phyloP scores from a whole-genome alignment of 441 rosid genomes.

The Caryocar brasiliense region DNA sequence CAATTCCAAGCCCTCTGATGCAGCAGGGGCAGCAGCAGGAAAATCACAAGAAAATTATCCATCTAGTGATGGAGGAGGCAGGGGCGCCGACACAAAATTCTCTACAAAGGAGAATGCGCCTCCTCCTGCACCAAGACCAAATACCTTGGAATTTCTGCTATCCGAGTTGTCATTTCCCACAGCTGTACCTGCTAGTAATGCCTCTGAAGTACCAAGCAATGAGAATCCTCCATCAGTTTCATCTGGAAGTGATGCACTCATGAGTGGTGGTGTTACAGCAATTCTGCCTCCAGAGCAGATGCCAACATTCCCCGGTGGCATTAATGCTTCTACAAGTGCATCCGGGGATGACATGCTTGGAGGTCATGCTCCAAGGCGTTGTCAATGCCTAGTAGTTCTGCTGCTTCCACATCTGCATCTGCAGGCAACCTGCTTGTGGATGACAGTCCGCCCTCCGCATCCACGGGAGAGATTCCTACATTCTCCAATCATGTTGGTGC shows the following conservation, averaged over 20 bases:
- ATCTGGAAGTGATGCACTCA: background rate
- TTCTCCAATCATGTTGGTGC: background rate
- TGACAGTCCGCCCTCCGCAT: conserved; percentile 1
- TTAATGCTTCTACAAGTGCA: conserved; percentile 10
- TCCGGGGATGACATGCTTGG: conserved; percentile 2
- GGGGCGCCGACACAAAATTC: conserved; percentile 19
- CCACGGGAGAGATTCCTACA: conserved; percentile 1
- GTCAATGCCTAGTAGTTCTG: background rate
- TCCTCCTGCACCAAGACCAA: conserved; percentile 24
- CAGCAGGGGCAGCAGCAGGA: conserved; percentile 10
- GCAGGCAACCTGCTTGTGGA: background rate
- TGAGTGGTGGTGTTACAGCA: background rate
- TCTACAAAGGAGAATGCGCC: conserved; percentile 21
- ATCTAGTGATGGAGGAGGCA: conserved; percentile 17
- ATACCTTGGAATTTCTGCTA: conserved; percentile 55
- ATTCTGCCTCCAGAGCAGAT: background rate
- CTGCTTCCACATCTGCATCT: conserved; percentile 8
- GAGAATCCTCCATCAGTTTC: conserved; percentile 1
- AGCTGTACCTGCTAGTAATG: conserved; percentile 10
- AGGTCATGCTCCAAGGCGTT: background rate
- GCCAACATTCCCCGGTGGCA: conserved; percentile 1
- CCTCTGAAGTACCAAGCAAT: conserved; percentile 14
- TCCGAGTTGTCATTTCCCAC: conserved; percentile 42
- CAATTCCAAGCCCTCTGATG: conserved; percentile 21
- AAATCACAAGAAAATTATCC: conserved; percentile 19